phyloP scores from a whole-genome alignment of 192 early-diverging fungal genomes.

The Coemansia sp. region DNA sequence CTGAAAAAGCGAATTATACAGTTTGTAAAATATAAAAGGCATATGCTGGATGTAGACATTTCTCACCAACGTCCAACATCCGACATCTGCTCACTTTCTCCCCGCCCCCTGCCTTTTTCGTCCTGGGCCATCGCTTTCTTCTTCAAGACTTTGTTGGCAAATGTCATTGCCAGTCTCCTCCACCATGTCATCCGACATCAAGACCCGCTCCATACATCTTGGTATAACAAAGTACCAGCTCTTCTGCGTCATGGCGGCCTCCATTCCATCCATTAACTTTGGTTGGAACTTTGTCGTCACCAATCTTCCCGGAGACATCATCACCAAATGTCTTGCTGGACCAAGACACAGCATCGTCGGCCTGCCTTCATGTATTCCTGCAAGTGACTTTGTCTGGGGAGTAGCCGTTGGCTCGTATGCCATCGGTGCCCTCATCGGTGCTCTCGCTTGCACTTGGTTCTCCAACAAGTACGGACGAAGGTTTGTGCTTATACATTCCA shows the following conservation, averaged over 20 bases:
- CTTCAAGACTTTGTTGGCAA: neutral
- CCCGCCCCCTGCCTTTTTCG: no score
- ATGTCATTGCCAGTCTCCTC: neutral
- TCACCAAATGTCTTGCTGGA: conserved; percentile 43
- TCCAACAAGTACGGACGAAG: conserved; percentile 62
- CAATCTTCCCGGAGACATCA: conserved; percentile 58
- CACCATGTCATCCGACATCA: neutral
- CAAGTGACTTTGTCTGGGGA: conserved; percentile 51
- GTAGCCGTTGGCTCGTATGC: conserved; percentile 56
- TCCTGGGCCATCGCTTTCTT: no score
- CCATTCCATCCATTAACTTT: conserved; percentile 43
- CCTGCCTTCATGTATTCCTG: conserved; percentile 39
- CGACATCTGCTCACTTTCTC: no score
- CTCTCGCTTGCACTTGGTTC: conserved; percentile 55
- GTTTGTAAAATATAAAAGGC: no score
- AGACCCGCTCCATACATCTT: neutral
- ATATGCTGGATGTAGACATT: no score
- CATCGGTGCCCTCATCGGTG: conserved; percentile 65
- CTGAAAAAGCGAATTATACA: no score
- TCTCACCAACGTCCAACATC: no score
- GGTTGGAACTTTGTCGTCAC: conserved; percentile 54
- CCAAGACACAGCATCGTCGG: conserved; percentile 19
- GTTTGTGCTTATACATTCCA: conserved; percentile 62
- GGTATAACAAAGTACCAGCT: conserved; percentile 54
- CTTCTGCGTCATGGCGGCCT: conserved; percentile 39